Evolutionary conservation across 371 early-diverging fungal genomes (phyloP).

Genomic region (Umbelopsis sp.): DNA sequence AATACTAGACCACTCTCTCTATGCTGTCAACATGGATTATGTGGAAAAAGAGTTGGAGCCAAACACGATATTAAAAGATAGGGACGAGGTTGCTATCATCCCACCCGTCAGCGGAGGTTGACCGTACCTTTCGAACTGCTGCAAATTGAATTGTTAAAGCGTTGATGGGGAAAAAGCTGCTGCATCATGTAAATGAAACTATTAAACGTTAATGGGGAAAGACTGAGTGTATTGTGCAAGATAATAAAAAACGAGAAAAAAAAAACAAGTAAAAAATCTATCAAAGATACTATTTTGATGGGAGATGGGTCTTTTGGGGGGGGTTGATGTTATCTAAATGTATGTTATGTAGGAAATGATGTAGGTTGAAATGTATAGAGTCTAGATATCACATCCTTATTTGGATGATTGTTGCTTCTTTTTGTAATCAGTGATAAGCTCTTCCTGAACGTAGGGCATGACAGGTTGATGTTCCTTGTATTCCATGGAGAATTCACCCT

Average conservation of each 20-base stretch:
- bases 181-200: too few species aligned
- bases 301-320: neutral
- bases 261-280: conserved; percentile 11
- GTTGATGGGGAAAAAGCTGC: too few species aligned
- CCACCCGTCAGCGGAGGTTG: conserved; percentile 82
- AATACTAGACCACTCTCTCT: conserved; percentile 57
- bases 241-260: neutral
- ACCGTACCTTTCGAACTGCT: neutral
- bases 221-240: conserved; percentile 6
- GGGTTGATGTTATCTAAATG: neutral
- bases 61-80: conserved; percentile 37
- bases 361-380: neutral
- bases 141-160: too few species aligned
- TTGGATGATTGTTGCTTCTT: conserved; percentile 38
- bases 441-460: conserved; percentile 77
- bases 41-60: conserved; percentile 46
- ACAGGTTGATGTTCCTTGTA: conserved; percentile 91
- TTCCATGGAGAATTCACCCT: conserved; percentile 99
- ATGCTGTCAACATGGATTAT: conserved; percentile 75
- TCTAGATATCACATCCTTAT: neutral
- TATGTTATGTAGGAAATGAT: neutral
- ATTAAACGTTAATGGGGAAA: too few species aligned
- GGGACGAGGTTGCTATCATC: conserved; percentile 72
- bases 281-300: neutral
- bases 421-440: conserved; percentile 85